These are phyloP conservation scores for Phytopythium aichiense DNA, from an alignment of 352 stramenopile species.

Conservation along the genomic window DNA sequence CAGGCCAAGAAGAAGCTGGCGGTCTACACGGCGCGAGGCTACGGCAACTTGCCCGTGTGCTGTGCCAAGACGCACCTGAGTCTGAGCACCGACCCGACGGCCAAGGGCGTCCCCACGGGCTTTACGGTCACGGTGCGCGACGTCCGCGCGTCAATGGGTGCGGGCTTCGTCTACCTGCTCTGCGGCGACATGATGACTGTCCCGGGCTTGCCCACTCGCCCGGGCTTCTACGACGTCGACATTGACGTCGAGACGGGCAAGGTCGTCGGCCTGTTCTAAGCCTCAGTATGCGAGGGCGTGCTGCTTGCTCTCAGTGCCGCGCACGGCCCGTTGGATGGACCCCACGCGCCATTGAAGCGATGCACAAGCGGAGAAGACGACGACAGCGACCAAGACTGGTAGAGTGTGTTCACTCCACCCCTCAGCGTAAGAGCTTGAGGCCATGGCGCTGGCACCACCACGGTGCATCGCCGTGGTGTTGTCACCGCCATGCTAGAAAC, in stretches of 20 bases:
- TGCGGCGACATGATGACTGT: conserved; percentile 99
- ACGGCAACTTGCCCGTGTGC: conserved; percentile 89
- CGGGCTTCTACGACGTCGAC: conserved; percentile 99
- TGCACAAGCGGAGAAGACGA: not conserved
- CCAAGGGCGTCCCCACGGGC: conserved; percentile 93
- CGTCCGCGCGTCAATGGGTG: conserved; percentile 93
- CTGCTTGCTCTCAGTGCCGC: not conserved
- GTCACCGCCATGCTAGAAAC: conserved; percentile 2
- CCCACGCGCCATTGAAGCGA: not conserved
- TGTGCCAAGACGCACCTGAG: conserved; percentile 99
- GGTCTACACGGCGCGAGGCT: conserved; percentile 83
- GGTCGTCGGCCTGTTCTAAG: conserved; percentile 95
- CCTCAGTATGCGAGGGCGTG: not conserved
- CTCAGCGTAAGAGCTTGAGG: not conserved
- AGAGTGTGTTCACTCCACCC: not conserved
- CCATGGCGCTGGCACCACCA: not conserved
- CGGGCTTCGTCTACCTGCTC: conserved; percentile 95
- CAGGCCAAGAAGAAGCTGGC: conserved; percentile 92
- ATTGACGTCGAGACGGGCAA: conserved; percentile 92
- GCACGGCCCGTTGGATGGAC: not conserved
- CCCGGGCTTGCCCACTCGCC: conserved; percentile 96
- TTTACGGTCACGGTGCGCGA: conserved; percentile 95
- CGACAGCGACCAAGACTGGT: not conserved
- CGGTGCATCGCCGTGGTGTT: not conserved
- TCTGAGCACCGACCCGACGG: conserved; percentile 92